These are phyloP conservation scores for Colletotrichum godetiae DNA, from an alignment of 2,329 filamentous ascomycete species.

Conservation along the genomic window DNA sequence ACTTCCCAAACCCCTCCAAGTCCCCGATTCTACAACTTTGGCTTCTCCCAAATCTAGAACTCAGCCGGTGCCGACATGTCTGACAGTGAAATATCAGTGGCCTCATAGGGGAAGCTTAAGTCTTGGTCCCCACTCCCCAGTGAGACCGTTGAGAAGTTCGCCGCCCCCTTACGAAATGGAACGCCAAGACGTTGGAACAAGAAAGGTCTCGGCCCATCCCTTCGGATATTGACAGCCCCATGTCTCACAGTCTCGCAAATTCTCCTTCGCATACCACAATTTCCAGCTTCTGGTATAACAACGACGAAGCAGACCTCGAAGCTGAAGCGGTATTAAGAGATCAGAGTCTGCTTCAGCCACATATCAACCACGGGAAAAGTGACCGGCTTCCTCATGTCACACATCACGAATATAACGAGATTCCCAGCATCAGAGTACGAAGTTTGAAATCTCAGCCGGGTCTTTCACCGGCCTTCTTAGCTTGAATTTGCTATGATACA, in stretches of 20 bases:
- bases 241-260: not conserved
- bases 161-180: no score
- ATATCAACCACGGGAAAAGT: no score
- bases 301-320: no score
- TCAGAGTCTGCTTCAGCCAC: no score
- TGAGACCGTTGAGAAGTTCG: not conserved
- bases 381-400: no score
- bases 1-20: no score
- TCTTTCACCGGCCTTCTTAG: slow-evolving; percentile 17
- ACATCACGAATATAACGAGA: no score
- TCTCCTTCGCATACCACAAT: not conserved
- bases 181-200: not conserved
- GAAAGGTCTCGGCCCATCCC: not conserved
- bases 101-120: not conserved
- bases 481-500: slow-evolving; percentile 26
- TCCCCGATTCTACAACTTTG: not conserved
- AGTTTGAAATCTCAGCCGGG: slow-evolving; percentile 4
- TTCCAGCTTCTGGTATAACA: not conserved
- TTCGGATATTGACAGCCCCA: not conserved
- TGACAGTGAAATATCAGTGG: no score
- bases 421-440: no score
- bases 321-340: no score
- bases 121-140: not conserved
- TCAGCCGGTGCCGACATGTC: no score
- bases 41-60: not conserved